phyloP scores from a whole-genome alignment of 495 filamentous ascomycete species.

The Sporormia fimetaria region DNA sequence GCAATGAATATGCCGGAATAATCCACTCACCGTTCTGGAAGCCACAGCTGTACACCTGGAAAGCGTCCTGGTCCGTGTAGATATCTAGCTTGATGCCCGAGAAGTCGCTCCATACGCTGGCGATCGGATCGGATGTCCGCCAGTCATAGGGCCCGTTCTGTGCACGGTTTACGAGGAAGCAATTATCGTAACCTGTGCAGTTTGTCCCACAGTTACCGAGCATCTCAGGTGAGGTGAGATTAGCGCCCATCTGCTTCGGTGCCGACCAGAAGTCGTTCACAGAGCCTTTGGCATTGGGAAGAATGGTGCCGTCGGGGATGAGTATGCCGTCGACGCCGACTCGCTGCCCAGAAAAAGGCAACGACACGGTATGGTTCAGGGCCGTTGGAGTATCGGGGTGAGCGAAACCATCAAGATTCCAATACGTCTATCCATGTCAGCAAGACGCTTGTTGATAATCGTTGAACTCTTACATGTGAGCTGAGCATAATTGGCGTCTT shows the following conservation, averaged over 20 bases:
- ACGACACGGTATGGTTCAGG: slow-evolving; percentile 57
- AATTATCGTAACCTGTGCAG: slow-evolving; percentile 61
- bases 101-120: slow-evolving; percentile 40
- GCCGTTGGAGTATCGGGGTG: slow-evolving; percentile 43
- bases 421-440: slow-evolving; percentile 51
- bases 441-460: slow-evolving; percentile 24
- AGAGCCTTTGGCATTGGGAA: slow-evolving; percentile 42
- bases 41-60: slow-evolving; percentile 29
- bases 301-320: slow-evolving; percentile 67
- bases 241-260: slow-evolving; percentile 64
- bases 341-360: slow-evolving; percentile 60
- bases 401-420: slow-evolving; percentile 74
- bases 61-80: slow-evolving; percentile 28
- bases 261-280: slow-evolving; percentile 60
- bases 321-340: slow-evolving; percentile 63
- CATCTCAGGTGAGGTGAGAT: slow-evolving; percentile 47
- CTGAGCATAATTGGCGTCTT: slow-evolving; percentile 55
- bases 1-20: neutral
- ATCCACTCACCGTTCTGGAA: slow-evolving; percentile 23
- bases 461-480: slow-evolving; percentile 25
- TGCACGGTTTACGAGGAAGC: slow-evolving; percentile 33
- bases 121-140: slow-evolving; percentile 45
- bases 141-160: slow-evolving; percentile 49
- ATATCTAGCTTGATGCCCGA: slow-evolving; percentile 26
- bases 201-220: slow-evolving; percentile 42